These are phyloP conservation scores for Penicillium riverlandense DNA, from an alignment of 495 filamentous ascomycete genomes.

Conservation along the genomic window DNA sequence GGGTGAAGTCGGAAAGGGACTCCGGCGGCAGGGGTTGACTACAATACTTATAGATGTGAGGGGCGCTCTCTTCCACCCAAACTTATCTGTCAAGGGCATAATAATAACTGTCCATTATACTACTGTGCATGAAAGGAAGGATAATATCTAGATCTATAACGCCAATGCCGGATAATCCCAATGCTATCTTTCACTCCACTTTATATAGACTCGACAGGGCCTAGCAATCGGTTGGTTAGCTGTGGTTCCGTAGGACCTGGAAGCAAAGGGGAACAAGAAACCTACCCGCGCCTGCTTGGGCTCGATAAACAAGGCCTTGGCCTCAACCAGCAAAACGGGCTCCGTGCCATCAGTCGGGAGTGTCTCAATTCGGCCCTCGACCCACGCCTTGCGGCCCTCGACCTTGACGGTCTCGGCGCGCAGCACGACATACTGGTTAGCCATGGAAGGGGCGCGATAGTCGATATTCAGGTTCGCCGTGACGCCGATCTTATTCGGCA, in stretches of 20 bases:
- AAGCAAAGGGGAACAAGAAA: constrained; percentile 6
- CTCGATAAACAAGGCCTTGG: constrained; percentile 82
- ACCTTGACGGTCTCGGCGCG: constrained; percentile 77
- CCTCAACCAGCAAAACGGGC: constrained; percentile 64
- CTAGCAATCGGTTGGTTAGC: constrained; percentile 14
- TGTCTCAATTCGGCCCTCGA: constrained; percentile 83
- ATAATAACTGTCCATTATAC: too few relatives aligned
- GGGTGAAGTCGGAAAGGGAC: too few relatives aligned
- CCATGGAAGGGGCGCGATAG: constrained; percentile 73
- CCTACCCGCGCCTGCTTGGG: constrained; percentile 73
- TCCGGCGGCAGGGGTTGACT: too few relatives aligned
- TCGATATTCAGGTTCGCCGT: constrained; percentile 89
- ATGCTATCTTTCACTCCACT: constrained; percentile 13
- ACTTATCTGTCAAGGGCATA: too few relatives aligned
- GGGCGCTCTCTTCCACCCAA: too few relatives aligned
- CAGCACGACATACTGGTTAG: constrained; percentile 71
- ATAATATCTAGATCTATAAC: neutral
- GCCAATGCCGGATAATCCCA: constrained; percentile 5
- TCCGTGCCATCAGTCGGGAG: constrained; percentile 56
- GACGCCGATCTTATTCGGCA: constrained; percentile 84
- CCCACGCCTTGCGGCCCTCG: constrained; percentile 95
- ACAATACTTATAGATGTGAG: too few relatives aligned
- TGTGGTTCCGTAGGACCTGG: neutral
- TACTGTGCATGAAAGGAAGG: too few relatives aligned
- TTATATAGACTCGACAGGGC: constrained; percentile 24